These are phyloP conservation scores for Podila epigama DNA, from an alignment of 192 early-diverging fungal genomes.

Conservation along the genomic window DNA sequence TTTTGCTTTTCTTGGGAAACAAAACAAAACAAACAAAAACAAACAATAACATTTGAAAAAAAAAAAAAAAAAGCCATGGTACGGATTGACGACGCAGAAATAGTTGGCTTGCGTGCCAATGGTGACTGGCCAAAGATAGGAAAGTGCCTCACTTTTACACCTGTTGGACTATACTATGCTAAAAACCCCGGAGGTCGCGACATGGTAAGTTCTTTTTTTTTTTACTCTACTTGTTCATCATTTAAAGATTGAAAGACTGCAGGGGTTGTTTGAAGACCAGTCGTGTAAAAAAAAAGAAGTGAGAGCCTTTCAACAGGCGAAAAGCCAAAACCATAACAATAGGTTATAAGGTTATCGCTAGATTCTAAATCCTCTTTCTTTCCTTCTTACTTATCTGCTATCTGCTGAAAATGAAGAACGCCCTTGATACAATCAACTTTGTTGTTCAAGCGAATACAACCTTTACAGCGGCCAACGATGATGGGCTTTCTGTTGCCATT, in stretches of 20 bases:
- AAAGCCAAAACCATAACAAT: too few species aligned
- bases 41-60: background rate
- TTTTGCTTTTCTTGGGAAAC: background rate
- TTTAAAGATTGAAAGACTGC: too few species aligned
- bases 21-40: too few species aligned
- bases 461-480: background rate
- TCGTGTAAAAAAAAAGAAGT: too few species aligned
- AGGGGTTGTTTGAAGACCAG: too few species aligned
- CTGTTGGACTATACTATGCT: slow-evolving; percentile 3
- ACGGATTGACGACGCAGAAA: slow-evolving; percentile 1
- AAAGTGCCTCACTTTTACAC: slow-evolving; percentile 18
- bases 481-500: slow-evolving; percentile 21
- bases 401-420: background rate
- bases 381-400: too few species aligned
- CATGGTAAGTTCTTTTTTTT: slow-evolving; percentile 2
- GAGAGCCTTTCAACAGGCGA: too few species aligned
- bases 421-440: slow-evolving; percentile 3
- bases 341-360: too few species aligned
- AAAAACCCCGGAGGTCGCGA: background rate
- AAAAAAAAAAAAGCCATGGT: background rate
- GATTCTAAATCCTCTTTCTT: background rate
- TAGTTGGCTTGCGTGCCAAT: slow-evolving; percentile 9
- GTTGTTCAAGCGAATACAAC: background rate
- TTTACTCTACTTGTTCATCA: background rate
- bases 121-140: slow-evolving; percentile 11